These are phyloP conservation scores for Platanthera zijinensis DNA, from an alignment of 106 monocot genomes.

Conservation along the genomic window DNA sequence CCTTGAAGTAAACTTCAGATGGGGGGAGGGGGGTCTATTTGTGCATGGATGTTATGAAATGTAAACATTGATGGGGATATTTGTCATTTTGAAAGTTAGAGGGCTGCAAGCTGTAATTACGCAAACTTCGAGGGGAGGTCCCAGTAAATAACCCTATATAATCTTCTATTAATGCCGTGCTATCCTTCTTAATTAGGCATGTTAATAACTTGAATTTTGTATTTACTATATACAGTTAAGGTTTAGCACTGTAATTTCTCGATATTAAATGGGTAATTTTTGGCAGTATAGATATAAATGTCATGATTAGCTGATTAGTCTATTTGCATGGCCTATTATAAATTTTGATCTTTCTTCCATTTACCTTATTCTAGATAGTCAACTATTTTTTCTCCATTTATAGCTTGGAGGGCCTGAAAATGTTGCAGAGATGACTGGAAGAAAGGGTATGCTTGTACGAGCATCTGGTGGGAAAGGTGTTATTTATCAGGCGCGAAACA, in stretches of 20 bases:
- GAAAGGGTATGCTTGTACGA: constrained; percentile 96
- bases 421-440: constrained; percentile 96
- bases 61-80: too few species aligned
- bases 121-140: too few species aligned
- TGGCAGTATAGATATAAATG: neutral
- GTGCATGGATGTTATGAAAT: too few species aligned
- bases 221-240: neutral
- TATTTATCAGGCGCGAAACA: constrained; percentile 83
- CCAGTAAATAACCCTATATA: too few species aligned
- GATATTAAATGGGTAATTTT: neutral
- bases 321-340: neutral
- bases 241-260: neutral
- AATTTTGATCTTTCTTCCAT: neutral
- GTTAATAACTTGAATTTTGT: neutral
- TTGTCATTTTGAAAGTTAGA: too few species aligned
- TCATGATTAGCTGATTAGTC: neutral
- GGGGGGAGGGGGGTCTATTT: too few species aligned
- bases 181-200: neutral
- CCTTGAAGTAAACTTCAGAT: too few species aligned
- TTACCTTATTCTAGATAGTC: neutral
- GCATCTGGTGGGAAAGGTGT: constrained; percentile 87
- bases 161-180: neutral
- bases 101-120: too few species aligned
- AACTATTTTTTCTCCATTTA: constrained; percentile 4
- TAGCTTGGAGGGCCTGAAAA: constrained; percentile 95